Evolutionary conservation across 192 early-diverging fungal species (phyloP).

Genomic region (Podila epicladia): DNA sequence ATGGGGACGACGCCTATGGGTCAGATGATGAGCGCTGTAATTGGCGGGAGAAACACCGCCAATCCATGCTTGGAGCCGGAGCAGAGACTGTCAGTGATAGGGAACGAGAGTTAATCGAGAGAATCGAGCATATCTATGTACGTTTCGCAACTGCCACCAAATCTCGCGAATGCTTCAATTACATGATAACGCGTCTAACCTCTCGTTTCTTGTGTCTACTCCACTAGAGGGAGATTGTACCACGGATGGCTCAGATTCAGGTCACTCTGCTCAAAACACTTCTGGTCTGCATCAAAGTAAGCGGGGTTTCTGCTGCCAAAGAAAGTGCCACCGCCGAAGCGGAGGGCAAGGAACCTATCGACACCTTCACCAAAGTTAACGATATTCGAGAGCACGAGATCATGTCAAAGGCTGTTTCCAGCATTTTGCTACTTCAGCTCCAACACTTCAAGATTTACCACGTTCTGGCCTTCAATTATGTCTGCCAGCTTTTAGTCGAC

Average conservation of each 20-base stretch:
- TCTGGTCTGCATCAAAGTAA: conserved; percentile 51
- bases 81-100: conserved; percentile 28
- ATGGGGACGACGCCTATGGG: conserved; percentile 17
- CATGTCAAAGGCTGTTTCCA: conserved; percentile 75
- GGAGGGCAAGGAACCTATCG: conserved; percentile 36
- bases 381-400: conserved; percentile 74
- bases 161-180: not conserved
- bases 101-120: conserved; percentile 51
- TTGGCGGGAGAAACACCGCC: not conserved
- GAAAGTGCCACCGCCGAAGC: conserved; percentile 25
- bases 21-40: conserved; percentile 12
- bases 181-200: no score
- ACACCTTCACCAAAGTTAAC: conserved; percentile 53
- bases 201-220: not conserved
- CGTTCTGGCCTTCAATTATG: conserved; percentile 81
- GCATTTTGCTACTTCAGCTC: conserved; percentile 71
- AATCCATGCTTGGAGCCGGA: not conserved
- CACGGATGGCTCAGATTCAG: conserved; percentile 63
- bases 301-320: conserved; percentile 54
- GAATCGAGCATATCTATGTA: conserved; percentile 64
- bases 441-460: conserved; percentile 75
- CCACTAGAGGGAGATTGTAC: conserved; percentile 56
- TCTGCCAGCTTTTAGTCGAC: conserved; percentile 82
- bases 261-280: conserved; percentile 64
- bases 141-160: conserved; percentile 12